These are phyloP conservation scores for Fonsecaea pedrosoi DNA, from an alignment of 2,329 filamentous ascomycete species.

Conservation along the genomic window DNA sequence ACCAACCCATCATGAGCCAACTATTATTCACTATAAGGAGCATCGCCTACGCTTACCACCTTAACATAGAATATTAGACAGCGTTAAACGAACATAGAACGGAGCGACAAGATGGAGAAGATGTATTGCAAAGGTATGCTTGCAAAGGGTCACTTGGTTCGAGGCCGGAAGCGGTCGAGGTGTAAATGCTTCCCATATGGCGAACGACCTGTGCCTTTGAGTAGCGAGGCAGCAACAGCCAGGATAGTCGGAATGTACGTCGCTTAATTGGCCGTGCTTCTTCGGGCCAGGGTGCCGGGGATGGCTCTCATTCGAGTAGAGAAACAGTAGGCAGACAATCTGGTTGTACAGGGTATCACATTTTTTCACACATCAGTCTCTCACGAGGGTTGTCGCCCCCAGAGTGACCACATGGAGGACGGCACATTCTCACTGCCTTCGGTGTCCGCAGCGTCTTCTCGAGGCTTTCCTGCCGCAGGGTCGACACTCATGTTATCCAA, in stretches of 20 bases:
- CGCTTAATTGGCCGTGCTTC: no score
- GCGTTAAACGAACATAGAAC: neutral
- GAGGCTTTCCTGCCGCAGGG: neutral
- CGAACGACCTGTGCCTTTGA: no score
- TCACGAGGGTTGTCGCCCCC: conserved; percentile 7
- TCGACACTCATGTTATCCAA: conserved; percentile 3
- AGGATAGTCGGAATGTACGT: no score
- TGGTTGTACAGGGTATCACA: conserved; percentile 14
- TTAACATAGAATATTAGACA: no score
- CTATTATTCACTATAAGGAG: neutral
- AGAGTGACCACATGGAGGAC: conserved; percentile 15
- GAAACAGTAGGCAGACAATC: neutral
- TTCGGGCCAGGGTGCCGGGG: no score
- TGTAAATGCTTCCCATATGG: no score
- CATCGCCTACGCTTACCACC: no score
- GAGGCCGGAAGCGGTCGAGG: no score
- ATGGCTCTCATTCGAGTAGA: no score
- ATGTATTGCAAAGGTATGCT: neutral
- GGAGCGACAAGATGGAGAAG: neutral
- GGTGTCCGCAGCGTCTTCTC: neutral
- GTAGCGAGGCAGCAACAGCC: no score
- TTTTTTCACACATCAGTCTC: neutral
- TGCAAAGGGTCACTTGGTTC: no score
- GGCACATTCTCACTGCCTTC: neutral
- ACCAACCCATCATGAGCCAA: neutral